Evolutionary conservation across 208 protist species (phyloP).

Genomic region (Blastocrithidia nonstop): DNA sequence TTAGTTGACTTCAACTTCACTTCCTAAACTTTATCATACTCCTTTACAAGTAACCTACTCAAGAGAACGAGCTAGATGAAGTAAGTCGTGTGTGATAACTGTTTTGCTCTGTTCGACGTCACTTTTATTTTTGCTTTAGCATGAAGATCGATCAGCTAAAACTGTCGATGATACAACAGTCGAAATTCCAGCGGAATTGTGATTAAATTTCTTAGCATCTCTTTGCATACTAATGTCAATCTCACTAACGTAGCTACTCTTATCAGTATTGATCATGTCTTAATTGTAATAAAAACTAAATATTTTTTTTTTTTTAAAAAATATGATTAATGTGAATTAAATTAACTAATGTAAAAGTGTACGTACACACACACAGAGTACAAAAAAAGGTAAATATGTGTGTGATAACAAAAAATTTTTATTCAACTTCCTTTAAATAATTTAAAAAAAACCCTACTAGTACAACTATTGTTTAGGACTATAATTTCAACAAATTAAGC

Average conservation of each 20-base stretch:
- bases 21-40: conserved; percentile 61
- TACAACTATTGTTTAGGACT: no score
- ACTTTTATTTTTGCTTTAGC: neutral
- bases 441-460: no score
- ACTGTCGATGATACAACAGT: no score
- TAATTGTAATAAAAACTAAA: conserved; percentile 1
- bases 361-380: conserved; percentile 1
- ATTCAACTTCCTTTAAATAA: no score
- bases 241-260: no score
- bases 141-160: no score
- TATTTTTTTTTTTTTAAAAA: conserved; percentile 3
- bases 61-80: conserved; percentile 31
- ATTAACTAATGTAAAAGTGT: neutral
- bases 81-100: conserved; percentile 47
- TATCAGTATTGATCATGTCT: no score
- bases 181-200: no score
- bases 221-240: no score
- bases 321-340: neutral
- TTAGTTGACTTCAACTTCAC: conserved; percentile 58
- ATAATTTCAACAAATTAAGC: no score
- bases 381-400: neutral
- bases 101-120: neutral
- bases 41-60: conserved; percentile 48
- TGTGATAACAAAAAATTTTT: neutral
- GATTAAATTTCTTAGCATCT: no score